Evolutionary conservation across 306 rosid species (phyloP).

Genomic region (Casuarina cunninghamiana): DNA sequence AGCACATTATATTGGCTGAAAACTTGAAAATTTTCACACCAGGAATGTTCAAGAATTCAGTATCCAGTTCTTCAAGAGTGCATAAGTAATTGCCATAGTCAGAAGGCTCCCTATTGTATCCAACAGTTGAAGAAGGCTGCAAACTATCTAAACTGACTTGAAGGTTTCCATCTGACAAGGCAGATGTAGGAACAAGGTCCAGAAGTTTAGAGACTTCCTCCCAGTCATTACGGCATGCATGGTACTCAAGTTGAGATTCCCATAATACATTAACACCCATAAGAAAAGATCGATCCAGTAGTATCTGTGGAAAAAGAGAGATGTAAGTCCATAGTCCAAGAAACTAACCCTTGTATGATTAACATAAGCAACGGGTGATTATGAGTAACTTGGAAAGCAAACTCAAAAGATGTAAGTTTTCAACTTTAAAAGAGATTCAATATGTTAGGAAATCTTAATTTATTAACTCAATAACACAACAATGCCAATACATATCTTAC

Average conservation of each 20-base stretch:
- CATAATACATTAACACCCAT: conserved; percentile 61
- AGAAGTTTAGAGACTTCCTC: conserved; percentile 66
- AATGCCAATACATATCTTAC: background rate
- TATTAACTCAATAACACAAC: background rate
- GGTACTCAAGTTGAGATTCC: conserved; percentile 94
- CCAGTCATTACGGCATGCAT: conserved; percentile 69
- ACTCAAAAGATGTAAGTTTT: background rate
- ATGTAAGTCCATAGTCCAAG: conserved; percentile 9
- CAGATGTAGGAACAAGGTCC: conserved; percentile 62
- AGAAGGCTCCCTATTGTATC: conserved; percentile 53
- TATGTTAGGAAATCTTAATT: background rate
- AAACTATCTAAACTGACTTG: conserved; percentile 79
- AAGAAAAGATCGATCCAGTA: conserved; percentile 64
- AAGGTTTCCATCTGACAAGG: conserved; percentile 64
- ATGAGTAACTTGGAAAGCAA: background rate
- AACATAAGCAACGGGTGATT: conserved; percentile 4
- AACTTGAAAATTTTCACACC: conserved; percentile 63
- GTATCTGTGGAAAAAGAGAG: conserved; percentile 57
- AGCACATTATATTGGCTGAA: conserved; percentile 49
- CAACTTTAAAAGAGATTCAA: background rate
- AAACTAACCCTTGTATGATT: background rate
- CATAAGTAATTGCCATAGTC: conserved; percentile 57
- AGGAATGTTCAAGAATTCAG: conserved; percentile 70
- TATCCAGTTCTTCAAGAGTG: conserved; percentile 81
- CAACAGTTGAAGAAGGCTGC: conserved; percentile 53